A percentile compares a stretch with the other conserved stretches of the same genome.
Evolutionary conservation across 2,329 filamentous ascomycete genomes (phyloP).

Genomic region (Ophiosphaerella herpotricha): DNA sequence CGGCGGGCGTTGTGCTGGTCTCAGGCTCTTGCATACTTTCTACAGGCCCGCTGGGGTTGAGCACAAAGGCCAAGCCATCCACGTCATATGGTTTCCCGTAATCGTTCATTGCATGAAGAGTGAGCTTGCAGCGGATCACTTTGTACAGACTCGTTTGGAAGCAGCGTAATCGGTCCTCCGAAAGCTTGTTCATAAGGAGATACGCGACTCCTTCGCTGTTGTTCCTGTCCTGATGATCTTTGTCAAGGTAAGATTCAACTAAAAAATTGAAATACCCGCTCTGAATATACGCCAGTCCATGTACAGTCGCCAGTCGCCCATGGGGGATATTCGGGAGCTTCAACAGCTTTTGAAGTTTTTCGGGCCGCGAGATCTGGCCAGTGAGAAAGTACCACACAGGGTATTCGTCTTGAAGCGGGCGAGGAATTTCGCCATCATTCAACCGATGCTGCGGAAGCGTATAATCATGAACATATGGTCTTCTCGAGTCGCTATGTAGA

Average conservation of each 20-base stretch:
- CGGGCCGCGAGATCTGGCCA: background rate
- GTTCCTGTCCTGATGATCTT: background rate
- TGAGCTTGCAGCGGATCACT: slow-evolving; percentile 6
- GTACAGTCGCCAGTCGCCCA: background rate
- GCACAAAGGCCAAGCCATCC: slow-evolving; percentile 5
- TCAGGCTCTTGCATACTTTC: background rate
- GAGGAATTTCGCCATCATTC: background rate
- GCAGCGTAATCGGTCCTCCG: slow-evolving; percentile 3
- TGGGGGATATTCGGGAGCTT: slow-evolving; percentile 2
- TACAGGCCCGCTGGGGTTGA: background rate
- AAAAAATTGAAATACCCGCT: background rate
- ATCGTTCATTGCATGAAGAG: background rate
- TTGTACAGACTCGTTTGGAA: slow-evolving; percentile 4
- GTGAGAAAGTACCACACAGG: slow-evolving; percentile 13
- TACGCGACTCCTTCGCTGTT: slow-evolving; percentile 2
- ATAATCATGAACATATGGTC: slow-evolving; percentile 1
- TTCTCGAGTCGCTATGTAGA: background rate
- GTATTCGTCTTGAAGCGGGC: slow-evolving; percentile 4
- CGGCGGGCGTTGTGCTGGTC: no score
- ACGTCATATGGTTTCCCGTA: background rate
- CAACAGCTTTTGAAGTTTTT: slow-evolving; percentile 3
- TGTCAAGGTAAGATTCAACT: background rate
- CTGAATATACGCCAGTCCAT: background rate
- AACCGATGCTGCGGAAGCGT: slow-evolving; percentile 7
- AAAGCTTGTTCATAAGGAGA: background rate